phyloP scores from a whole-genome alignment of 2,329 filamentous ascomycete genomes.

The Hortaea werneckii region DNA sequence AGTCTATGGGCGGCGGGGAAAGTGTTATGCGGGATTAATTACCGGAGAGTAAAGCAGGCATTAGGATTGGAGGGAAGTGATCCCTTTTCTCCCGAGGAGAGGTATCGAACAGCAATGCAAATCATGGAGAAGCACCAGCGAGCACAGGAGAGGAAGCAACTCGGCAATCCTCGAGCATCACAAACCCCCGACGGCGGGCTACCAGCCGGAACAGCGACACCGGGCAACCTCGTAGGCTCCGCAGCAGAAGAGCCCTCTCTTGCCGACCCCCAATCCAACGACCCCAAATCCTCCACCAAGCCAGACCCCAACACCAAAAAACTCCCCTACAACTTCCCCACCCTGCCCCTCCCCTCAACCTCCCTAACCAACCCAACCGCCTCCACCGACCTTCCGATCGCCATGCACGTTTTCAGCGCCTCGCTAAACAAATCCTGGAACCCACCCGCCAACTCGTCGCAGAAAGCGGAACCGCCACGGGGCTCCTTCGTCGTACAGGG shows the following conservation, averaged over 20 bases:
- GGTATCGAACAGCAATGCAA: conserved; percentile 19
- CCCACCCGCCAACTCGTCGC: conserved; percentile 5
- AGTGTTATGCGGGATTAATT: conserved; percentile 27
- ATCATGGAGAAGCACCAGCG: conserved; percentile 20
- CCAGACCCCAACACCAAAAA: neutral
- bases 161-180: neutral
- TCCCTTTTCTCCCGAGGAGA: conserved; percentile 22
- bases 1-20: conserved; percentile 26
- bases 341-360: conserved; percentile 12
- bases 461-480: conserved; percentile 30
- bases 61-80: conserved; percentile 26
- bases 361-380: neutral
- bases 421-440: conserved; percentile 22
- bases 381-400: conserved; percentile 20
- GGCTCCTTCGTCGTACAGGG: conserved; percentile 37
- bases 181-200: neutral
- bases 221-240: neutral
- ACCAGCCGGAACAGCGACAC: neutral
- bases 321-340: conserved; percentile 16
- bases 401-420: conserved; percentile 17
- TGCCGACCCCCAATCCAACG: neutral
- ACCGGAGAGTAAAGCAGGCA: conserved; percentile 25
- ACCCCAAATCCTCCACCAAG: neutral
- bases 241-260: neutral
- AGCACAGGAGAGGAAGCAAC: conserved; percentile 2